phyloP scores from a whole-genome alignment of 2,329 filamentous ascomycete species.

The Didymosphaeria variabile region DNA sequence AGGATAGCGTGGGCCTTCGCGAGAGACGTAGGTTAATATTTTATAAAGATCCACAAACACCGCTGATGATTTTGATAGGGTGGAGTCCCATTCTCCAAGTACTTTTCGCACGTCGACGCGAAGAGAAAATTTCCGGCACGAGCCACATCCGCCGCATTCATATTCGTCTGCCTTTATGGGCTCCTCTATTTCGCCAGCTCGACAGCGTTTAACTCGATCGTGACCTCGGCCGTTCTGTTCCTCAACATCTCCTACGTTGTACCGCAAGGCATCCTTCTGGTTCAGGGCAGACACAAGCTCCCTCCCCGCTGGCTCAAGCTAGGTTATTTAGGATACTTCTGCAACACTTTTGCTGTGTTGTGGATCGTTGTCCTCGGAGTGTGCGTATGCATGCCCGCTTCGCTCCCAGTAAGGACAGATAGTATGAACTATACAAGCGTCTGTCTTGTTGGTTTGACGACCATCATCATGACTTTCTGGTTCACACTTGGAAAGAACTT shows the following conservation, averaged over 20 bases:
- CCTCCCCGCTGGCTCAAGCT: background rate
- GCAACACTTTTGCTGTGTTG: background rate
- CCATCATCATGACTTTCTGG: slow-evolving; percentile 5
- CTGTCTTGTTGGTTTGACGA: background rate
- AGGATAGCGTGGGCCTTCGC: slow-evolving; percentile 16
- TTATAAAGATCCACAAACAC: background rate
- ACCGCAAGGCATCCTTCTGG: slow-evolving; percentile 4
- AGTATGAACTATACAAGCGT: slow-evolving; percentile 10
- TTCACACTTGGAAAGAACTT: slow-evolving; percentile 2
- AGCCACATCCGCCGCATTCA: slow-evolving; percentile 1
- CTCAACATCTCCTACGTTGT: slow-evolving; percentile 11
- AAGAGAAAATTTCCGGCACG: slow-evolving; percentile 3
- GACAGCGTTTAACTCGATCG: slow-evolving; percentile 15
- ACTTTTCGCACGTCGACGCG: slow-evolving; percentile 13
- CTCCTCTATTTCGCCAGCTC: slow-evolving; percentile 7
- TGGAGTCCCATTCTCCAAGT: slow-evolving; percentile 12
- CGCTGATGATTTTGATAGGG: background rate
- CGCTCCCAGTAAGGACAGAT: background rate
- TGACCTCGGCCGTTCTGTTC: slow-evolving; percentile 10
- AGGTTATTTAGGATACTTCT: background rate
- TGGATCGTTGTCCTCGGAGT: slow-evolving; percentile 3
- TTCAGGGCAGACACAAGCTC: slow-evolving; percentile 1
- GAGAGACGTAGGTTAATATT: background rate
- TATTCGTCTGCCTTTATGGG: slow-evolving; percentile 10
- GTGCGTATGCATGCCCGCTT: background rate